Conservation (phyloP, 768 basidiomycete species). For the Roridomyces roridus region DNA sequence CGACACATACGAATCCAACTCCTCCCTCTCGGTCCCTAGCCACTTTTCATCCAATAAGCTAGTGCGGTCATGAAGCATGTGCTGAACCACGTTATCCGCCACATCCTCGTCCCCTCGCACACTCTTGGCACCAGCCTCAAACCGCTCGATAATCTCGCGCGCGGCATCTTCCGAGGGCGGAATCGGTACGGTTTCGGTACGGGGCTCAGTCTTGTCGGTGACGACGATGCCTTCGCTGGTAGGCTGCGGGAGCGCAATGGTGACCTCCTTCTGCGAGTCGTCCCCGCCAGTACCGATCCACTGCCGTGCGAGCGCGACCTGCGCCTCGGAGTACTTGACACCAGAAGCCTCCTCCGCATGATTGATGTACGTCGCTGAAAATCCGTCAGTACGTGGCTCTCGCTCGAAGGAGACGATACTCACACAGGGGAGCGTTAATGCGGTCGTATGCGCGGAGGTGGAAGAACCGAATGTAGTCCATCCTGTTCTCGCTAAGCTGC, state of each 20-base stretch:
- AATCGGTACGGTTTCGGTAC: constrained; percentile 68
- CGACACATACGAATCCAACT: constrained; percentile 82
- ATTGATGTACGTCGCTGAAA: constrained; percentile 53
- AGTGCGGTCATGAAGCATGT: constrained; percentile 70
- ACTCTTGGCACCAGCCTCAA: constrained; percentile 67
- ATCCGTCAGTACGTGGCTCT: background rate
- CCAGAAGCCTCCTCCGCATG: constrained; percentile 78
- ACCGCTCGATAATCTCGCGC: constrained; percentile 65
- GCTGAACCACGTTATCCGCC: constrained; percentile 81
- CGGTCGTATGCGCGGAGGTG: constrained; percentile 92
- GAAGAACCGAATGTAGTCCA: constrained; percentile 89
- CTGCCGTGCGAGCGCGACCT: constrained; percentile 80
- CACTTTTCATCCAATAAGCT: constrained; percentile 79
- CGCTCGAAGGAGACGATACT: constrained; percentile 23
- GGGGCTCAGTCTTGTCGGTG: constrained; percentile 54
- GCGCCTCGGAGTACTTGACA: constrained; percentile 84
- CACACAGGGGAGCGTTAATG: constrained; percentile 78
- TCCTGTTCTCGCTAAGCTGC: constrained; percentile 42
- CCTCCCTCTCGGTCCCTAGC: constrained; percentile 85
- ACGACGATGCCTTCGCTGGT: constrained; percentile 54
- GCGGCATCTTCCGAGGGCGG: constrained; percentile 76
- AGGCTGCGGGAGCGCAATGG: constrained; percentile 61
- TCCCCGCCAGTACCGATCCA: constrained; percentile 65
- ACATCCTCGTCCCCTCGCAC: constrained; percentile 68
- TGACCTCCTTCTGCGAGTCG: constrained; percentile 56